These are phyloP conservation scores for Cladorrhinum samala DNA, from an alignment of 495 filamentous ascomycete species.

Conservation along the genomic window DNA sequence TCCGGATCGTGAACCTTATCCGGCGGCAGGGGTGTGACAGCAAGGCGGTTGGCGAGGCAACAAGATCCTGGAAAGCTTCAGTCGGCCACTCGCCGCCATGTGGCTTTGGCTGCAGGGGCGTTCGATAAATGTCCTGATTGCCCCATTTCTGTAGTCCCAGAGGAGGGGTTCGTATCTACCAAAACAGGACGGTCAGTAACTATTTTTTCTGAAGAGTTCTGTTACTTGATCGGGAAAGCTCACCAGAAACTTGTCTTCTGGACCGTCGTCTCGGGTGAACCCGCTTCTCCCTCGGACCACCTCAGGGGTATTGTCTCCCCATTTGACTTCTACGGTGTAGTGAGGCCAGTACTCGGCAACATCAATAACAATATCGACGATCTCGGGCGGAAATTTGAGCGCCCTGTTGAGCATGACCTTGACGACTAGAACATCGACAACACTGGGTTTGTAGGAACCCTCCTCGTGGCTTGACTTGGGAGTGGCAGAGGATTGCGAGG, in stretches of 20 bases:
- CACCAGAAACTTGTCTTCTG: constrained; percentile 37
- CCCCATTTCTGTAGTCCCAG: constrained; percentile 33
- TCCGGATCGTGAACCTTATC: constrained; percentile 59
- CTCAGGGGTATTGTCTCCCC: constrained; percentile 6
- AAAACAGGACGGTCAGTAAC: neutral
- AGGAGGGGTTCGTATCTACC: constrained; percentile 41
- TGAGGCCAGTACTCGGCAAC: constrained; percentile 67
- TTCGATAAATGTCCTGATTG: neutral
- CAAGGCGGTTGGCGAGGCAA: constrained; percentile 22
- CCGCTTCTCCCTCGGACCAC: constrained; percentile 10
- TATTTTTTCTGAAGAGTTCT: neutral
- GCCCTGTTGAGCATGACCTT: constrained; percentile 37
- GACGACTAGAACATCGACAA: constrained; percentile 41
- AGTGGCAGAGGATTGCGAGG: neutral
- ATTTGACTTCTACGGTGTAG: constrained; percentile 29
- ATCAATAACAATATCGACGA: constrained; percentile 64
- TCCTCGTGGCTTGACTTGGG: neutral
- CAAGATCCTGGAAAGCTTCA: constrained; percentile 27
- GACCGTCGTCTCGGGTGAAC: neutral
- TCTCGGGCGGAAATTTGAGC: constrained; percentile 50
- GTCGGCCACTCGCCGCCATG: constrained; percentile 15
- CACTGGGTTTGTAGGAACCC: constrained; percentile 23
- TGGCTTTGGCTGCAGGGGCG: neutral
- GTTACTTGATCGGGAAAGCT: constrained; percentile 6
- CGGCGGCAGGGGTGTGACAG: constrained; percentile 44